Conservation (phyloP, 164 flowering plant species). For the Stephania yunnanensis region DNA sequence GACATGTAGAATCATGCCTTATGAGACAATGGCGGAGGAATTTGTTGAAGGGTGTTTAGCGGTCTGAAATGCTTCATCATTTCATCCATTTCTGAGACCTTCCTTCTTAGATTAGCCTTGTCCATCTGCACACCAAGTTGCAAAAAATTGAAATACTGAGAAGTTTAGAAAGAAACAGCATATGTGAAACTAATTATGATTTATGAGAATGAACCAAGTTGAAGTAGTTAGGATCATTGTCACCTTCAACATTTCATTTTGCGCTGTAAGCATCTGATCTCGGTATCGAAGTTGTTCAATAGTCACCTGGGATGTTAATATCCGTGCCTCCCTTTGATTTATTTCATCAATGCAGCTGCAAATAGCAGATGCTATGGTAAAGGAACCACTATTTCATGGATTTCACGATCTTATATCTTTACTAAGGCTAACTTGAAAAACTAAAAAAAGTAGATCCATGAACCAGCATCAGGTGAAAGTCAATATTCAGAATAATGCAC, state of each 20-base stretch:
- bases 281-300: constrained; percentile 57
- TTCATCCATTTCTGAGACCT: constrained; percentile 57
- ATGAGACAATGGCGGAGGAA: constrained; percentile 23
- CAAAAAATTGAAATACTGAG: background rate
- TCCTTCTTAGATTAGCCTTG: constrained; percentile 51
- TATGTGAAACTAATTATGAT: background rate
- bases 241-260: constrained; percentile 86
- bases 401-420: background rate
- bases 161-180: background rate
- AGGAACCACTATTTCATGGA: background rate
- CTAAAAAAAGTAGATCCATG: background rate
- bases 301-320: constrained; percentile 37
- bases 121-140: constrained; percentile 37
- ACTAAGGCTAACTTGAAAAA: background rate
- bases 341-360: constrained; percentile 50
- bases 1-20: constrained; percentile 30
- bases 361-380: background rate
- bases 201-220: constrained; percentile 5
- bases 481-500: background rate
- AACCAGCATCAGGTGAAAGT: background rate
- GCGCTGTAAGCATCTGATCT: constrained; percentile 60
- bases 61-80: constrained; percentile 41
- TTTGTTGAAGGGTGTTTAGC: constrained; percentile 24
- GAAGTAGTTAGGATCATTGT: background rate
- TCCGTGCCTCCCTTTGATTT: constrained; percentile 37